Percentiles rank a stretch among this genome's conserved stretches.
phyloP scores from a whole-genome alignment of 2,329 filamentous ascomycete species.

The Claviceps sp. region DNA sequence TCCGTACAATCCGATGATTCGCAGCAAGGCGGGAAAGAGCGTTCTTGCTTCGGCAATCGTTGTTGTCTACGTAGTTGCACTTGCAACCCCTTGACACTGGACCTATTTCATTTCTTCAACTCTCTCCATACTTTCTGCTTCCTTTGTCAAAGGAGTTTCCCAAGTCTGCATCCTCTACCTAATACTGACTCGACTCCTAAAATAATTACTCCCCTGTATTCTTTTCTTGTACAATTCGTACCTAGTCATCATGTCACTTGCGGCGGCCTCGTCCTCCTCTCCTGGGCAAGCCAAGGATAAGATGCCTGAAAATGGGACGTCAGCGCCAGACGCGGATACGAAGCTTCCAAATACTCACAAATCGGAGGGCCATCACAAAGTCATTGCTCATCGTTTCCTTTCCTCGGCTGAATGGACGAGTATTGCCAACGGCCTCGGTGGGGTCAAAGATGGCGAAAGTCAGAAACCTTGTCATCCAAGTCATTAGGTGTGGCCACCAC shows the following conservation, averaged over 20 bases:
- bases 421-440: constrained; percentile 34
- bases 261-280: background rate
- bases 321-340: background rate
- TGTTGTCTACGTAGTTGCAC: background rate
- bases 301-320: background rate
- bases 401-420: constrained; percentile 30
- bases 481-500: constrained; percentile 30
- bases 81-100: background rate
- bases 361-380: constrained; percentile 7
- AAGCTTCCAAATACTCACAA: constrained; percentile 1
- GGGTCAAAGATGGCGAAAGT: constrained; percentile 30
- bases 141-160: no score
- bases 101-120: background rate
- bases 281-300: background rate
- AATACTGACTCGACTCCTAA: background rate
- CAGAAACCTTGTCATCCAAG: constrained; percentile 28
- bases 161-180: background rate
- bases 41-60: background rate
- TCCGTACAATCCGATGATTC: background rate
- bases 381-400: constrained; percentile 25
- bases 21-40: background rate
- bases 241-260: background rate
- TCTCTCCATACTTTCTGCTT: background rate
- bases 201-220: background rate
- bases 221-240: background rate